A percentile compares a stretch with the other conserved stretches of the same genome.
Evolutionary conservation across 2,329 filamentous ascomycete genomes (phyloP).

Genomic region (Sclerotiophoma versabilis): DNA sequence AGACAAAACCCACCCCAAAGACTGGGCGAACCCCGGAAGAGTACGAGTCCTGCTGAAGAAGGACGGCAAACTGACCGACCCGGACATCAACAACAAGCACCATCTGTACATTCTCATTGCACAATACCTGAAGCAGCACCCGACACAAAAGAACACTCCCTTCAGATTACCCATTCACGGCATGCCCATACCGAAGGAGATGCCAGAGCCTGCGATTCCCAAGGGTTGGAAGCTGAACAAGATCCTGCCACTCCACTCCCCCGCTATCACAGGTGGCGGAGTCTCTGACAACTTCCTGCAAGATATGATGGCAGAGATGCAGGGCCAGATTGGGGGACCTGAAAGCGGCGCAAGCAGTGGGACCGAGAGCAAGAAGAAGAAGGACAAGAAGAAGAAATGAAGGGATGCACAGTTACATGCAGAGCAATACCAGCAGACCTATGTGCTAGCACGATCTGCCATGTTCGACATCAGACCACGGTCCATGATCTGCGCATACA

Average conservation of each 20-base stretch:
- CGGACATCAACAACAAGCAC: constrained; percentile 75
- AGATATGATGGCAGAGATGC: constrained; percentile 97
- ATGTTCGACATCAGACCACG: background rate
- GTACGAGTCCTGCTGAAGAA: constrained; percentile 80
- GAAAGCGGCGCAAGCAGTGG: constrained; percentile 34
- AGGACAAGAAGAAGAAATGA: constrained; percentile 51
- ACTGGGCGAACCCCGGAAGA: constrained; percentile 95
- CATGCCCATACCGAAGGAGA: constrained; percentile 70
- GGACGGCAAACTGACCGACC: constrained; percentile 59
- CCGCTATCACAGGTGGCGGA: constrained; percentile 89
- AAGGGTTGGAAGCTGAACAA: constrained; percentile 89
- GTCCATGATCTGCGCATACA: background rate
- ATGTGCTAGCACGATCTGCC: background rate
- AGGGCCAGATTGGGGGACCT: constrained; percentile 49
- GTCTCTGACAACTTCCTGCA: constrained; percentile 94
- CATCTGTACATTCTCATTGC: constrained; percentile 86
- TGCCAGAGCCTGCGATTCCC: constrained; percentile 72
- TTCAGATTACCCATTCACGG: constrained; percentile 77
- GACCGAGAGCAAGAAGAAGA: constrained; percentile 43
- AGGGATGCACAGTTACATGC: background rate
- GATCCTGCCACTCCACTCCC: constrained; percentile 84
- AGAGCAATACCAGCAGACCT: background rate
- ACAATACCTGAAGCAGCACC: constrained; percentile 76
- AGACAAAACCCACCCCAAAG: constrained; percentile 90
- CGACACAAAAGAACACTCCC: constrained; percentile 75